Base-by-base conservation (phyloP, 192 early-diverging fungal genomes). In the Coemansia sp. region DNA sequence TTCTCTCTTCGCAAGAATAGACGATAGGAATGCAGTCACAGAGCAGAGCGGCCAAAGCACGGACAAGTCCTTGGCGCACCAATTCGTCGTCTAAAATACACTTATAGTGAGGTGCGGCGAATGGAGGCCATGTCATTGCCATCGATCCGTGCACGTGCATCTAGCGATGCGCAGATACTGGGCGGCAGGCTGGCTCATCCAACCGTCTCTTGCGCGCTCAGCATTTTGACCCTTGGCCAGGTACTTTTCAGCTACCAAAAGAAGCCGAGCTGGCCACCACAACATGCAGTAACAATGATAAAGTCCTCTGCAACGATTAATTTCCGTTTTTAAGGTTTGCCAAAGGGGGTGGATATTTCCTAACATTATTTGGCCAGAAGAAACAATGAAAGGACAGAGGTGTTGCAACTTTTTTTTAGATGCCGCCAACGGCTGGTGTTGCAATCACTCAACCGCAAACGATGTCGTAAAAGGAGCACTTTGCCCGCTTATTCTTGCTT, bases 361-460 rank as follows among this genome's bases (percentile, higher is more conserved):
- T 32, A 4, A 4, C 36, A 41, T 9, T 21, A 19, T 61, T 61
- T 15, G 7, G 26, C 56, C 56, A 26, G 56, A 26, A 58, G 56
- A 49, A 18, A 6, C n/a, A 49, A 49, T 18, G 19, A 7, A 19
- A 49, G 51, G 32, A 32, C 13, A 37, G 22, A 32, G 26, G 47
- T 26, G 63, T 6, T 19, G 59, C 15, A 43, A 22, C 42, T 62
- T 46, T 62, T 19, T 46, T 41, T 41, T 59, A 19, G 37, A 59
- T 6, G 18, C 57, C 12, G 13, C 26, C 32, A 32, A 32, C 32
- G 32, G 4, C 1, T 32, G 32, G 26, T 7, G 9, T 26, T 26
- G 51, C 12, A 22, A 22, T 54, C 21, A 54, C 51, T 54, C 1
- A 32, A 22, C 51, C 2, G 43, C 43, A 1, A 45, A 45, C 32